A percentile compares a stretch with the other conserved stretches of the same genome.
Evolutionary conservation across 2,329 filamentous ascomycete genomes (phyloP).

Genomic region (Ambrosiella xylebori): DNA sequence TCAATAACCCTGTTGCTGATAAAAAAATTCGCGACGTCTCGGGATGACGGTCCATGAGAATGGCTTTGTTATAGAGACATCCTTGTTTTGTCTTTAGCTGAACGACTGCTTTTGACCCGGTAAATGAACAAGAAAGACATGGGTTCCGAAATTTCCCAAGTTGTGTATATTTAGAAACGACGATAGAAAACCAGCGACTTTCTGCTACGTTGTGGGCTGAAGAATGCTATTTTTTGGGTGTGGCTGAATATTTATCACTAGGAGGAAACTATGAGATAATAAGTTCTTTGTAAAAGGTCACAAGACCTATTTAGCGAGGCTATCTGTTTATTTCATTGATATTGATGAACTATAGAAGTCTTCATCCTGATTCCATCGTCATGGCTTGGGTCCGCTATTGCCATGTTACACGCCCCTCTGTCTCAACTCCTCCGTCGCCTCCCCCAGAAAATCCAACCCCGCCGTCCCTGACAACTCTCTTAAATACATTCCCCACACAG

Average conservation of each 20-base stretch:
- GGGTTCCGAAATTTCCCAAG: not conserved
- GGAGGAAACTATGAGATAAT: no score
- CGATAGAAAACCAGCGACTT: no score
- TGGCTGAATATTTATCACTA: not conserved
- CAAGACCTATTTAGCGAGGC: not conserved
- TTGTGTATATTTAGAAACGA: no score
- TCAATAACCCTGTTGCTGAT: no score
- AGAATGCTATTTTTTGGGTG: not conserved
- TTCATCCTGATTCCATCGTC: no score
- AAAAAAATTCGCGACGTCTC: no score
- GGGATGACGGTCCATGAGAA: no score
- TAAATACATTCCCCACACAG: not conserved
- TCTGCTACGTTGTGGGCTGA: no score
- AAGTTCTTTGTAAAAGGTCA: not conserved
- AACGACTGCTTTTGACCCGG: not conserved
- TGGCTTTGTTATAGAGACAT: no score
- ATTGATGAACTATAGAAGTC: no score
- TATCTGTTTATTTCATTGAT: no score
- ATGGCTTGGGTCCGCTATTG: not conserved
- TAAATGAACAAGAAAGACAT: not conserved
- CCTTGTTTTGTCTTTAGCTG: not conserved
- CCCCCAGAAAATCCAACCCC: conserved; percentile 2
- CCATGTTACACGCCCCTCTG: not conserved
- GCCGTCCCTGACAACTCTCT: not conserved
- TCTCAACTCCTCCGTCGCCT: not conserved